Evolutionary conservation across 2,329 filamentous ascomycete genomes (phyloP), one percentile per base, ranked within the genome.

Genomic region (Geosmithia morbida): DNA sequence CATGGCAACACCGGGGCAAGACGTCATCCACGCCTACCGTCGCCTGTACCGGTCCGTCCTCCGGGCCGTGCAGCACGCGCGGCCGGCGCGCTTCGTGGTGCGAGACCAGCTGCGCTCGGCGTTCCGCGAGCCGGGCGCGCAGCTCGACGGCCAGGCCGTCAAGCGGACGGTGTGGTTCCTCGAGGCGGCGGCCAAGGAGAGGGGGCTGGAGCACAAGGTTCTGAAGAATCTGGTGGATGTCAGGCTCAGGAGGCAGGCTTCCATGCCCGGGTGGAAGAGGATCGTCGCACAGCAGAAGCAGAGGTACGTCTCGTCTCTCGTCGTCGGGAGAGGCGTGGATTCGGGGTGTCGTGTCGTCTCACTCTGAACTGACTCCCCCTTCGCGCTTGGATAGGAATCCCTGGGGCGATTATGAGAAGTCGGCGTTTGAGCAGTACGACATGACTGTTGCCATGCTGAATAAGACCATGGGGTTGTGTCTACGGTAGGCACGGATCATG

Each of bases 361-460:
- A n/a, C n/a, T n/a, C n/a, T n/a, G n/a, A n/a, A n/a, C n/a, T n/a
- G n/a, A n/a, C n/a, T n/a, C n/a, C n/a, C n/a, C n/a, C n/a, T n/a
- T n/a, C n/a, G n/a, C n/a, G n/a, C n/a, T n/a, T n/a, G n/a, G n/a
- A n/a, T 41, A 42, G 39, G 40, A 18, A 37, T 13, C 11, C 10
- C 5, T 43, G 26, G 29, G 26, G 16, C 14, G 16, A 16, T 22
- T 4, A 43, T 7, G 13, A 17, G 46, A 22, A n/a, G 46, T 39
- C 41, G 19, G 63, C 70, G 7, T 81, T 72, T 58, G 66, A 71
- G 44, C 75, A 83, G 55, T 86, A 85, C 58, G 74, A 87, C 47
- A 75, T 75, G 65, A 86, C 81, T 7, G 59, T 89, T 44, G 71
- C 70, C 17, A 85, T 85, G 82, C 67, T 89, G 48, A 88, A 89